These are phyloP conservation scores for Phytophthora colocasiae DNA, from an alignment of 352 stramenopile genomes.

Conservation along the genomic window DNA sequence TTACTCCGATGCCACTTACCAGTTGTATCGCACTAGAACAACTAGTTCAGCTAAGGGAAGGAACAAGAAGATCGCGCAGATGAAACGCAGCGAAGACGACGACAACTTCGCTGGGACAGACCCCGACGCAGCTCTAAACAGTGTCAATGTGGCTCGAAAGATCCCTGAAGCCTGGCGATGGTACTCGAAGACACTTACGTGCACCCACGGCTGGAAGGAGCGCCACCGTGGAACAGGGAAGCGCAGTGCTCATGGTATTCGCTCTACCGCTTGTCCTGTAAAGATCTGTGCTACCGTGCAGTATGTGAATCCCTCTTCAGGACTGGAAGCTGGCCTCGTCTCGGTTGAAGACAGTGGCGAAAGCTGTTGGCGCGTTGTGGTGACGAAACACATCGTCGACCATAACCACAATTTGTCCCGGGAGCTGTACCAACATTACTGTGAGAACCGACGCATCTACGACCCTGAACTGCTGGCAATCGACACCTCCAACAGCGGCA, in stretches of 20 bases:
- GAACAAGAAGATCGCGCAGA: slow-evolving; percentile 75
- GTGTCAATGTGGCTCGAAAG: slow-evolving; percentile 27
- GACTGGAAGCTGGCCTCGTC: not conserved
- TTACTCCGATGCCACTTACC: slow-evolving; percentile 74
- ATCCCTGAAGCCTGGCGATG: slow-evolving; percentile 80
- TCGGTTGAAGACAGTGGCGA: slow-evolving; percentile 1
- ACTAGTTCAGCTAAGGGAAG: slow-evolving; percentile 72
- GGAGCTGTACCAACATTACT: slow-evolving; percentile 78
- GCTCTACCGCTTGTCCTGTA: slow-evolving; percentile 72
- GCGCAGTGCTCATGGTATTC: slow-evolving; percentile 63
- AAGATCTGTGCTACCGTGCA: slow-evolving; percentile 86
- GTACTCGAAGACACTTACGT: slow-evolving; percentile 86
- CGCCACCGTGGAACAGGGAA: slow-evolving; percentile 71
- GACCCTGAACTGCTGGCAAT: slow-evolving; percentile 74
- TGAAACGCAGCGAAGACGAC: slow-evolving; percentile 49
- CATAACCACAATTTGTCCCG: slow-evolving; percentile 86
- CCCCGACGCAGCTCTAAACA: slow-evolving; percentile 13
- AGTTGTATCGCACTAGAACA: slow-evolving; percentile 79
- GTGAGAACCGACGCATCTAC: slow-evolving; percentile 83
- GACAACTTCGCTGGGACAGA: slow-evolving; percentile 33
- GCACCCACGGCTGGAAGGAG: slow-evolving; percentile 86
- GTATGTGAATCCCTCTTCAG: slow-evolving; percentile 39
- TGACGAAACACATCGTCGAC: slow-evolving; percentile 79
- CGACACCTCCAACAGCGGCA: slow-evolving; percentile 44
- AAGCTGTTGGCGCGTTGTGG: slow-evolving; percentile 67